phyloP scores from a whole-genome alignment of 495 filamentous ascomycete species.

The Penicillium nucicola region DNA sequence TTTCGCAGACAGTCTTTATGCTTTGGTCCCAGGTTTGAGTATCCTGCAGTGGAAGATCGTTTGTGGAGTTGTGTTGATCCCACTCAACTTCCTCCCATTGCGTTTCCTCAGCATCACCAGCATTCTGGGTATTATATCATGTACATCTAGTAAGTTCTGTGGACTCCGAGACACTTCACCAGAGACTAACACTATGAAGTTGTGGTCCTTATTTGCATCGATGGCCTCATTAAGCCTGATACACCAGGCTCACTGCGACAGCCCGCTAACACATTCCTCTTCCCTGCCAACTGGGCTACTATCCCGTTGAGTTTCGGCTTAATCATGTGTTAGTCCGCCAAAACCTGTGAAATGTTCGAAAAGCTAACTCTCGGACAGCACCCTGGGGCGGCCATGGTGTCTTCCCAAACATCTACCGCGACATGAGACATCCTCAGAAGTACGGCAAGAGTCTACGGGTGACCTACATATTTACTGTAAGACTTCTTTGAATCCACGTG shows the following conservation, averaged over 20 bases:
- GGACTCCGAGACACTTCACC: neutral
- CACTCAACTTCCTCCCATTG: constrained; percentile 82
- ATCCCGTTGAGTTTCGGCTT: constrained; percentile 92
- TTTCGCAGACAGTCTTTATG: constrained; percentile 85
- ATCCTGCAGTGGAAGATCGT: constrained; percentile 81
- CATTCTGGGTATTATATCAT: constrained; percentile 84
- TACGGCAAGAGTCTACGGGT: constrained; percentile 72
- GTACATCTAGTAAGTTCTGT: constrained; percentile 70
- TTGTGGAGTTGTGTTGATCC: constrained; percentile 76
- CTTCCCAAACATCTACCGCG: constrained; percentile 95
- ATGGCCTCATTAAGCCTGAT: constrained; percentile 79
- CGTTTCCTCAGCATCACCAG: constrained; percentile 85
- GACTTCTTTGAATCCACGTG: constrained; percentile 12
- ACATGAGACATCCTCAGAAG: constrained; percentile 93
- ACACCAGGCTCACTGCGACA: constrained; percentile 79
- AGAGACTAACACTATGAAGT: constrained; percentile 48
- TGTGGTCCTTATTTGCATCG: constrained; percentile 72
- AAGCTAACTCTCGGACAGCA: constrained; percentile 33
- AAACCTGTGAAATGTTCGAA: neutral
- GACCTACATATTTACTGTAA: constrained; percentile 88
- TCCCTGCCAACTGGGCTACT: constrained; percentile 83
- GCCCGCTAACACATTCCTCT: constrained; percentile 70
- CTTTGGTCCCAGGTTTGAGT: constrained; percentile 71
- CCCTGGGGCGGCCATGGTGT: constrained; percentile 96
- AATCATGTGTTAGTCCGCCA: constrained; percentile 65